phyloP scores from a whole-genome alignment of 2,329 filamentous ascomycete species.

The Amesomyces nigricolor region DNA sequence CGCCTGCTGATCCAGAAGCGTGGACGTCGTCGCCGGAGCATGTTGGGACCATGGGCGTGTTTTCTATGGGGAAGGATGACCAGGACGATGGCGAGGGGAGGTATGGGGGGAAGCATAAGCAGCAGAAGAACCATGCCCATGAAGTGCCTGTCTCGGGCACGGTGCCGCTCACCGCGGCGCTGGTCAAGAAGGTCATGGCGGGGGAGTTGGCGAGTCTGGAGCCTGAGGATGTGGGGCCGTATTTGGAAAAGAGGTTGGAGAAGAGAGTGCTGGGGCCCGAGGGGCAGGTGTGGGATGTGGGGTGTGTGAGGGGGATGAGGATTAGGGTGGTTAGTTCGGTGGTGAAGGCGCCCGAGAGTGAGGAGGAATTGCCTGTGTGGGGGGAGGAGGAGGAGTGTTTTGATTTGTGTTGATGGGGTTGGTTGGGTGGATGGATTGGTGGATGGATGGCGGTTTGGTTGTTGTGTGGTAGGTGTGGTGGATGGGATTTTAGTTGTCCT shows the following conservation, averaged over 20 bases:
- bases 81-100: constrained; percentile 19
- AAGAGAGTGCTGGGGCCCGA: constrained; percentile 13
- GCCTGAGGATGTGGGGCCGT: constrained; percentile 18
- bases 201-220: constrained; percentile 20
- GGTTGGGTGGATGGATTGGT: constrained; percentile 1
- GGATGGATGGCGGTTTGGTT: background rate
- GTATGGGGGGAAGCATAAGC: constrained; percentile 26
- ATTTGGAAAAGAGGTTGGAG: constrained; percentile 17
- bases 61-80: constrained; percentile 32
- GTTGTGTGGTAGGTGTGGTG: background rate
- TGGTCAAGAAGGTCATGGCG: constrained; percentile 38
- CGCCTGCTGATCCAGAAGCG: constrained; percentile 36
- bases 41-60: constrained; percentile 56
- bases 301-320: constrained; percentile 10
- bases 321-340: constrained; percentile 21
- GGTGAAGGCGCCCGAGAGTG: constrained; percentile 19
- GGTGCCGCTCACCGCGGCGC: constrained; percentile 45
- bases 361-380: constrained; percentile 25
- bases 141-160: constrained; percentile 42
- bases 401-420: constrained; percentile 19
- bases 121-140: constrained; percentile 23
- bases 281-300: constrained; percentile 12
- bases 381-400: constrained; percentile 20
- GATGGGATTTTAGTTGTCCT: too few species aligned
- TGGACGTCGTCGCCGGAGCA: constrained; percentile 53